Evolutionary conservation across 2,329 filamentous ascomycete species (phyloP), one percentile per base, ranked within the genome.

Genomic region (Xylaria sp.): DNA sequence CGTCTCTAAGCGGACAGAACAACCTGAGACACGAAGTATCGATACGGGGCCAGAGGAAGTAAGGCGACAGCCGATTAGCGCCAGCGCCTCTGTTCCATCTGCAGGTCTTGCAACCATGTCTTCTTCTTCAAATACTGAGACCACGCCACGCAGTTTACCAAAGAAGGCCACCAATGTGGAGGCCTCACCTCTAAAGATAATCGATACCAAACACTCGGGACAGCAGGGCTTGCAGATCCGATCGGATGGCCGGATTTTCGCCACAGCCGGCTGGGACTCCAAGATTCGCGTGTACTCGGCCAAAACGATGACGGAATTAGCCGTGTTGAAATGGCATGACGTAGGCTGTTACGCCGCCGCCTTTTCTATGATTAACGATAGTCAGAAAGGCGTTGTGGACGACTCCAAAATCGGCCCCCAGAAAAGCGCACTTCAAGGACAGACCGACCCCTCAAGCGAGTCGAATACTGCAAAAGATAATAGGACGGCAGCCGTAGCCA

Each of bases 291-390:
- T 98, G 1, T 99, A 98, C 79, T 92, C 91, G 2, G 82, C 86
- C 55, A 93, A 91, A 79, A 92, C 89, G 0, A 85, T 98, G 84
- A 92, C 91, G 75, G 94, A 98, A 79, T 80, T 98, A 11, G 96
- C 95, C 0, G 93, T 98, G 63, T 82, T 98, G 71, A 97, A 97
- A 80, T 98, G 95, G 95, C 96, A 98, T 80, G 90, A 91, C 73
- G 91, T 92, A 36, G 94, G 94, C 0, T 94, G 93, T 71, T 98
- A 96, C 81, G 88, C 93, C 3, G 86, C 93, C 19, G 90, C 89
- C 0, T 97, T 98, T 82, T 90, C 88, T 0, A 75, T 80, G 27
- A 72, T 88, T n/a, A 36, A 55, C 5, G 45, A 60, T 24, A 58
- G 17, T 24, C 32, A 68, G 39, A 66, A 68, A 48, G 27, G 42